A percentile compares a stretch with the other conserved stretches of the same genome.
These are phyloP conservation scores for Leishmania mexicana DNA, from an alignment of 208 protist genomes.

Conservation along the genomic window DNA sequence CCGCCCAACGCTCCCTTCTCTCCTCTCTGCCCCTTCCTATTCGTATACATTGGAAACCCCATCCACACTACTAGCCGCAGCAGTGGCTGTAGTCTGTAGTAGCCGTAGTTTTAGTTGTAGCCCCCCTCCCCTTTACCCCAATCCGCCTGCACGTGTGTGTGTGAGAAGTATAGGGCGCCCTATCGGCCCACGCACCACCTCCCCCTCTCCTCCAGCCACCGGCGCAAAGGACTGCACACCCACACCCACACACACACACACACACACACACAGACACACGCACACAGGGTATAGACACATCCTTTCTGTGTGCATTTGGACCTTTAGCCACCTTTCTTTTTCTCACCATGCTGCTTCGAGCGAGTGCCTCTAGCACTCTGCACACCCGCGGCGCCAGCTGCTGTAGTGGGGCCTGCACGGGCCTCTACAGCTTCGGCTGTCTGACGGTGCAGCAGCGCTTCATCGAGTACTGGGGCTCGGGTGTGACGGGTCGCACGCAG, in stretches of 20 bases:
- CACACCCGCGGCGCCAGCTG: slow-evolving; percentile 9
- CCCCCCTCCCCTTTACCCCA: too few relatives aligned
- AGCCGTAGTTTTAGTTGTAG: neutral
- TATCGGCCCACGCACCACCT: neutral
- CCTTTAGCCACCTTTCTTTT: slow-evolving; percentile 2
- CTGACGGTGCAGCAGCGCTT: slow-evolving; percentile 56
- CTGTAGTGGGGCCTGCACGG: neutral
- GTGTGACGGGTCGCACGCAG: slow-evolving; percentile 82
- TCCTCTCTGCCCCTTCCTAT: neutral
- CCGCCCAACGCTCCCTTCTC: neutral
- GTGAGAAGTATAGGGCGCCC: neutral
- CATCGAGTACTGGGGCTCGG: slow-evolving; percentile 83
- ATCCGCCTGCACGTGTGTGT: neutral
- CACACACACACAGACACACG: too few relatives aligned
- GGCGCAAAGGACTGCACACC: neutral
- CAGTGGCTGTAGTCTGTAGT: neutral
- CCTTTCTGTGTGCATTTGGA: neutral
- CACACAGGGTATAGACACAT: neutral
- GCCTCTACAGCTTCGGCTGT: slow-evolving; percentile 7
- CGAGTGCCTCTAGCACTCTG: slow-evolving; percentile 18
- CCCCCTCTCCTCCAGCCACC: neutral
- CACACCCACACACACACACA: neutral
- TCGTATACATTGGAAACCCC: neutral
- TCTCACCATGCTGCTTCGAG: slow-evolving; percentile 23
- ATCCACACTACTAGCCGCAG: neutral